Base-by-base conservation (phyloP, 1,284 basidiomycete species). In the Ceratobasidium sp. region DNA sequence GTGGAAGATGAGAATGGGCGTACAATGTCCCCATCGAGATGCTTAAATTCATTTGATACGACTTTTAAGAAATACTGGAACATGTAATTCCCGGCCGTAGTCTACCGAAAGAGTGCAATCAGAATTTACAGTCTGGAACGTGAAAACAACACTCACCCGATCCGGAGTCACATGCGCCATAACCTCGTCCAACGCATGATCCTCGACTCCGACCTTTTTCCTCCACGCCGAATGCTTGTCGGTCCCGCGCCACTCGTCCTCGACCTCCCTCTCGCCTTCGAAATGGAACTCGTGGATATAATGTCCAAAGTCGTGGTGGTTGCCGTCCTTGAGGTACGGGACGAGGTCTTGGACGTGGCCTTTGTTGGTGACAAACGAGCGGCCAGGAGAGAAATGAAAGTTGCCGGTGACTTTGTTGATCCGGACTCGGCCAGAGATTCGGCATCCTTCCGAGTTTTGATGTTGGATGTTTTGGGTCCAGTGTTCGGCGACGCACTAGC, bases 61-160 rank as follows among this genome's bases (percentile, higher is more conserved):
- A 98, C 96, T 82, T 99, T 99, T 80, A 98, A 86, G 88, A 98
- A 98, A 84, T 98, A 97, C 80, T 95, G 94, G 87, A 94, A 96
- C 94, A 96, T 95, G 81, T 93, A 95, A 77, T 92, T 87, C 39
- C 90, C 83, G 82, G 89, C 88, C 76, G 80, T 82, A 1, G 91
- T 91, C 89, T 92, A 77, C 24, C 46, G 51, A 3, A 16, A 43
- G 34, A 31, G 74, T 69, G 31, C 54, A 72, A 27, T 34, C 19
- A 34, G 29, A 5, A n/a, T n/a, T 4, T 6, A 49, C 19, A 46
- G 64, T 54, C 31, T 27, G 77, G 16, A 48, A 19, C 62, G 19
- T 48, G 14, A 13, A 72, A 11, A 34, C 16, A 66, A 34, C 49
- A 31, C 43, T 19, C 37, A 72, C 69, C 46, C 69, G 41, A 51